A percentile compares a stretch with the other conserved stretches of the same genome.
Conservation (phyloP, 371 early-diverging fungal species). For the Circinella umbellata region DNA sequence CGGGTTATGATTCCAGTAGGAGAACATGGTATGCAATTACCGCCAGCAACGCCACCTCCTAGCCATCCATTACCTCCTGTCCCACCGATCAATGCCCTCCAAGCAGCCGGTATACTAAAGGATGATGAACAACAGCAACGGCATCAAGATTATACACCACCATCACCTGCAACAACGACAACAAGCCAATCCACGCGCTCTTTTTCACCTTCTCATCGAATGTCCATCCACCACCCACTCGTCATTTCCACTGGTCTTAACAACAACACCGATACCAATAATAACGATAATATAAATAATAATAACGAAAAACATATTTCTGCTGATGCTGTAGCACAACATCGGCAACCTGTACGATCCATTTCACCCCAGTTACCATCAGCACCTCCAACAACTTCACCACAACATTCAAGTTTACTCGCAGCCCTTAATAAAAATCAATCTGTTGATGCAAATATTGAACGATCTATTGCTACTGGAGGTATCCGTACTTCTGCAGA, state of each 20-base stretch:
- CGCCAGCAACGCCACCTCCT: constrained; percentile 20
- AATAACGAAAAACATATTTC: constrained; percentile 10
- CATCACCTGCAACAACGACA: not conserved
- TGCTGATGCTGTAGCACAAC: constrained; percentile 8
- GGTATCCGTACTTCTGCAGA: not conserved
- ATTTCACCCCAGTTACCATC: constrained; percentile 18
- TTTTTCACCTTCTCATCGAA: constrained; percentile 5
- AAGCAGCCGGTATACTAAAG: not conserved
- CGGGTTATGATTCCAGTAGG: constrained; percentile 2
- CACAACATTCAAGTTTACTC: constrained; percentile 10
- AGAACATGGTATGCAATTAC: not conserved
- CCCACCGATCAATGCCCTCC: constrained; percentile 6
- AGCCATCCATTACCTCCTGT: constrained; percentile 18
- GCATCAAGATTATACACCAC: not conserved
- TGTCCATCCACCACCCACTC: constrained; percentile 9
- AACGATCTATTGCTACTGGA: not conserved
- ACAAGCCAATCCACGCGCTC: constrained; percentile 1
- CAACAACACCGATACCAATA: not conserved
- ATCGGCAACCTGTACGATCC: not conserved
- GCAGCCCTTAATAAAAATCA: constrained; percentile 4
- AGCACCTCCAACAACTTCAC: constrained; percentile 6
- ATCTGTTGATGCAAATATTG: not conserved
- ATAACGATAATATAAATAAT: not conserved
- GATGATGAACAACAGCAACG: not conserved
- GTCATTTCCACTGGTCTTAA: constrained; percentile 8